Evolutionary conservation across 805 yeast species (phyloP), one percentile per base, ranked within the genome.

Genomic region (Myxozyma kluyveri): DNA sequence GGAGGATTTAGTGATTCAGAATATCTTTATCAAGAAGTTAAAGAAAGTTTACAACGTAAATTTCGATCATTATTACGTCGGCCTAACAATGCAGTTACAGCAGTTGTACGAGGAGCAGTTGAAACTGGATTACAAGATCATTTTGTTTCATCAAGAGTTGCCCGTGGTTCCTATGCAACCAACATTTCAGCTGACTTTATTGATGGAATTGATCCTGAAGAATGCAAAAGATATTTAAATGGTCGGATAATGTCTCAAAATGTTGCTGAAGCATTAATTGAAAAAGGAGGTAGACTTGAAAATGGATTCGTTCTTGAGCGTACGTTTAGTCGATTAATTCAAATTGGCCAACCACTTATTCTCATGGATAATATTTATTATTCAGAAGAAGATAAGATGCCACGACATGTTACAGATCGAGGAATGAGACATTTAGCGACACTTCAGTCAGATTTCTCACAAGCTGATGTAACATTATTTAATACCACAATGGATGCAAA

Each of bases 1-100:
- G 60, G 60, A 3, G 60, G 60, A 6, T 56, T 54, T 33, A 58
- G 59, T 12, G 52, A 29, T 2, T 56, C 60, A 3, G n/a, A 42
- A 17, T 56, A 49, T 27, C 47, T 56, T 10, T 49, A 33, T 32
- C 52, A 56, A 3, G 42, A 40, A 27, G 45, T 56, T 19, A 23
- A 36, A 29, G 12, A 14, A 3, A 49, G 47, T 6, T 31, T 54
- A 4, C 59, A 54, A 17, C 60, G 45, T 9, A 33, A 36, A 5
- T 46, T 46, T 22, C 39, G 47, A 12, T 10, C 24, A 19, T 45
- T 41, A n/a, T 40, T 56, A 14, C 35, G 38, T 17, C 48, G 60
- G 4, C 59, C 60, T 2, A 21, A 29, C 33, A 52, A 54, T 23
- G 47, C 59, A 17, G 52, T 54, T 5, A 50, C 53, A 1, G 54